A percentile compares a stretch with the other conserved stretches of the same genome.
Evolutionary conservation across 1,284 basidiomycete genomes (phyloP).

Genomic region (Ceratobasidium theobromae): DNA sequence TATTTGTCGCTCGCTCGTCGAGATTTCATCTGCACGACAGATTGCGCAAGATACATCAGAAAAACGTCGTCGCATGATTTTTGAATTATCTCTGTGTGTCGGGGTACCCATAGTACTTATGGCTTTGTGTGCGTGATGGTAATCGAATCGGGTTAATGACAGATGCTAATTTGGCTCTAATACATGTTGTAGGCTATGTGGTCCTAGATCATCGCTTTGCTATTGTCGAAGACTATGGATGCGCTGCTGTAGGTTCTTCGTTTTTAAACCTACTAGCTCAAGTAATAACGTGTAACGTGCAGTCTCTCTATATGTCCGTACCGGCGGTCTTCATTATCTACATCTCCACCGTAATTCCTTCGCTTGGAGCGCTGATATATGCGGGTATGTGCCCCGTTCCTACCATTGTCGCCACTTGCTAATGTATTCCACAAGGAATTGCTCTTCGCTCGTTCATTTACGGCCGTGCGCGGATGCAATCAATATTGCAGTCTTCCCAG

Average conservation of each 20-base stretch:
- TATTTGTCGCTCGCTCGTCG: constrained; percentile 44
- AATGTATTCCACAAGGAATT: constrained; percentile 43
- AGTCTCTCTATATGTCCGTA: constrained; percentile 55
- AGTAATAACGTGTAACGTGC: background rate
- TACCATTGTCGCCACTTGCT: background rate
- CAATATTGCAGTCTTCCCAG: constrained; percentile 40
- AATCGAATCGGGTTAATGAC: too few relatives aligned
- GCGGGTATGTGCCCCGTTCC: constrained; percentile 39
- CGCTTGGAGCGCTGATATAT: constrained; percentile 38
- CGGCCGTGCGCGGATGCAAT: constrained; percentile 42
- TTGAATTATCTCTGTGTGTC: constrained; percentile 57
- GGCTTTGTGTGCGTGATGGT: constrained; percentile 56
- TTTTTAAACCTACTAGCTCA: background rate
- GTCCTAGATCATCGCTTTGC: constrained; percentile 72
- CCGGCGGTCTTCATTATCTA: constrained; percentile 57
- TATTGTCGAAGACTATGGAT: constrained; percentile 63
- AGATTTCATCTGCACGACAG: constrained; percentile 42
- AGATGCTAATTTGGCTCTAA: background rate
- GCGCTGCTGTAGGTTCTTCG: constrained; percentile 49
- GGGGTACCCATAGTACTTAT: constrained; percentile 58
- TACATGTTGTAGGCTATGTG: constrained; percentile 52
- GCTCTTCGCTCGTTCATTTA: constrained; percentile 42
- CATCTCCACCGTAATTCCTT: constrained; percentile 57
- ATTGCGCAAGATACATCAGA: constrained; percentile 38
- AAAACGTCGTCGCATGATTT: constrained; percentile 45